Base-by-base conservation (phyloP, 2,329 filamentous ascomycete species). In the Colletotrichum sp. region DNA sequence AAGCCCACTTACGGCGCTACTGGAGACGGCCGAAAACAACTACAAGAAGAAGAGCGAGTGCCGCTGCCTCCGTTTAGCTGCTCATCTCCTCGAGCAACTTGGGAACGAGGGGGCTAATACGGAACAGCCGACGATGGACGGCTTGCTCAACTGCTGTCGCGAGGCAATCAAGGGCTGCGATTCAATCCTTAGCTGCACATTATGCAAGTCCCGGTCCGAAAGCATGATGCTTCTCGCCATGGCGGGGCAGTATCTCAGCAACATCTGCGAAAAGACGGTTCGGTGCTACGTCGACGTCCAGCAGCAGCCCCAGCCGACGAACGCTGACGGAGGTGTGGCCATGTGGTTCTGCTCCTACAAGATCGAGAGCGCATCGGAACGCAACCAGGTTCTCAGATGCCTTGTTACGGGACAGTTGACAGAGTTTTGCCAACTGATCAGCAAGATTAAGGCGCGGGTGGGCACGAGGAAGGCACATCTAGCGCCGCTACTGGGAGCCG, bases 171-270 rank as follows among this genome's bases (percentile, higher is more conserved):
- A 73, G 22, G 71, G 71, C 5, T 73, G 71, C 16, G 57, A 39
- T 22, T 63, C 71, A 1, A 73, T 73, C 12, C 39, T 73, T 1
- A 16, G 65, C 25, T 73, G 65, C 28, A 69, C 36, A 5, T 28
- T 64, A 2, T 73, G 65, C 65, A 73, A 57, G 57, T 69, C 71
- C 1, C 39, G 65, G 3, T 73, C 65, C 7, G 71, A 73, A 27
- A 73, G 64, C 39, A 69, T 73, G 65, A 73, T 73, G 71, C 71
- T 73, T 4, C 39, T 73, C 15, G 64, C 65, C 6, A 73, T 73
- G 71, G 55, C 71, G 5, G 65, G 36, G 1, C 65, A 73, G 25
- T 73, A 73, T 30, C 65, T 68, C 4, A 73, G 65, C 57, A 68
- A 64, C n/a, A 69, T 69, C 4, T 73, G 71, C 65, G 57, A 73